phyloP scores from a whole-genome alignment of 495 filamentous ascomycete genomes.

The Lepidopterella palustris region DNA sequence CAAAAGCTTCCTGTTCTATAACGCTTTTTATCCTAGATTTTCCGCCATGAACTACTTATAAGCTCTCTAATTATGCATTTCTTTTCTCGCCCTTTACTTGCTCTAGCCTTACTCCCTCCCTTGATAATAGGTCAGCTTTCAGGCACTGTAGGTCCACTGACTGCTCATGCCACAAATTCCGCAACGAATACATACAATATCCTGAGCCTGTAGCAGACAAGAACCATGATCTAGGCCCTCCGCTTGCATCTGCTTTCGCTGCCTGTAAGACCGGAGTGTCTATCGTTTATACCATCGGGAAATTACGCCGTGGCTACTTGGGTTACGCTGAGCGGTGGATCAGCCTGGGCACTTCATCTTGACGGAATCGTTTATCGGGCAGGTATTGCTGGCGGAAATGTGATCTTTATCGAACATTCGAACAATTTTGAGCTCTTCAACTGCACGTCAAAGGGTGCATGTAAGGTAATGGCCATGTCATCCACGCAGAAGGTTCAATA shows the following conservation, averaged over 20 bases:
- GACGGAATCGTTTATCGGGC: constrained; percentile 37
- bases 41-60: neutral
- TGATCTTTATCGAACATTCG: constrained; percentile 80
- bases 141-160: constrained; percentile 19
- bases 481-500: constrained; percentile 29
- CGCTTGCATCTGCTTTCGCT: constrained; percentile 29
- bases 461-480: constrained; percentile 35
- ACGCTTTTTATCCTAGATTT: neutral
- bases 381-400: constrained; percentile 38
- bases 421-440: constrained; percentile 97
- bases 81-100: neutral
- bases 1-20: neutral
- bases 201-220: constrained; percentile 22
- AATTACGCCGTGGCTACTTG: constrained; percentile 36
- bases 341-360: constrained; percentile 34
- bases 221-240: constrained; percentile 32
- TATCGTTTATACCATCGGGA: constrained; percentile 30
- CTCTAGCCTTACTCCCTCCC: constrained; percentile 9
- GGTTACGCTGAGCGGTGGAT: constrained; percentile 34
- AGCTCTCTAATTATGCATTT: constrained; percentile 5
- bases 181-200: constrained; percentile 27
- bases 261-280: constrained; percentile 36
- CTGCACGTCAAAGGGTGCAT: constrained; percentile 35
- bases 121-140: constrained; percentile 14
- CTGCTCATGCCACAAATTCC: constrained; percentile 20